phyloP scores from a whole-genome alignment of 306 rosid genomes.

The Carpinus fangiana region DNA sequence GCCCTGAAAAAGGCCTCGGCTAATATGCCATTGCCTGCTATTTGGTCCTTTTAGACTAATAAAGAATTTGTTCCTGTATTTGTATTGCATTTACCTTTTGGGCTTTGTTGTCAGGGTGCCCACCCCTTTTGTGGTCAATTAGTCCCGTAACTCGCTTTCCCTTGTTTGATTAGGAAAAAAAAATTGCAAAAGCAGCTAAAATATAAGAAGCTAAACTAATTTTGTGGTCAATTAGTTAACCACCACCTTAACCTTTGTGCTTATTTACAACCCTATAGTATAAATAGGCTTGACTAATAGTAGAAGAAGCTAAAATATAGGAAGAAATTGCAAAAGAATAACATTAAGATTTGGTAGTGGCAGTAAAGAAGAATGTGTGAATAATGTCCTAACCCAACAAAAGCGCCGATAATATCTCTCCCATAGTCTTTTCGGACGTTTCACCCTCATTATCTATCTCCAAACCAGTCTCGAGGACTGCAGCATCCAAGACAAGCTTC shows the following conservation, averaged over 20 bases:
- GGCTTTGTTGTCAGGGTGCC: too few relatives aligned
- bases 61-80: too few relatives aligned
- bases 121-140: too few relatives aligned
- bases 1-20: too few relatives aligned
- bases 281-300: background rate
- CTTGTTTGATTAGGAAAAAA: too few relatives aligned
- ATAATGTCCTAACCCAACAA: slow-evolving; percentile 55
- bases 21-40: too few relatives aligned
- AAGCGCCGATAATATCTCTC: slow-evolving; percentile 87
- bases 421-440: slow-evolving; percentile 93
- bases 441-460: slow-evolving; percentile 72
- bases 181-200: too few relatives aligned
- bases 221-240: background rate
- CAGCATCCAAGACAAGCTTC: slow-evolving; percentile 89
- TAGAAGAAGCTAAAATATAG: background rate
- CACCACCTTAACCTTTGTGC: slow-evolving; percentile 6
- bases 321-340: background rate
- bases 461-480: slow-evolving; percentile 80
- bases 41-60: too few relatives aligned
- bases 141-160: too few relatives aligned
- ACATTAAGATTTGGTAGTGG: background rate
- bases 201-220: too few relatives aligned
- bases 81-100: too few relatives aligned
- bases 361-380: too few relatives aligned
- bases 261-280: slow-evolving; percentile 19